These are phyloP conservation scores for Mucor irregularis DNA, from an alignment of 371 early-diverging fungal genomes.

Conservation along the genomic window DNA sequence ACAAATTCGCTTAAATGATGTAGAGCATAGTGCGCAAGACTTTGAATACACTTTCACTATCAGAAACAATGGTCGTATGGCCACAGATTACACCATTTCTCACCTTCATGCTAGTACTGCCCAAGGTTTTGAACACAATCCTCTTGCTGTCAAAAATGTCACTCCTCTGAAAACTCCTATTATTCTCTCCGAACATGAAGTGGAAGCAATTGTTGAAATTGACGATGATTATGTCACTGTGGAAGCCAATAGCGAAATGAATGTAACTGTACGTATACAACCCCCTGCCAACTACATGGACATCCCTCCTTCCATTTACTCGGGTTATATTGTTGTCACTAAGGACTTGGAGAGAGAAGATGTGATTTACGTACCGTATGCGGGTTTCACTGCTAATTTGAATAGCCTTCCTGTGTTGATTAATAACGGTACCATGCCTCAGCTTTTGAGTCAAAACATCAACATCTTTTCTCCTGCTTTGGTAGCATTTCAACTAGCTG, in stretches of 20 bases:
- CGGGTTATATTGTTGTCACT: slow-evolving; percentile 33
- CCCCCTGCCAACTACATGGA: slow-evolving; percentile 20
- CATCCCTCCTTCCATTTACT: slow-evolving; percentile 38
- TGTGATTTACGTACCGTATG: slow-evolving; percentile 39
- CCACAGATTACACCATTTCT: slow-evolving; percentile 51
- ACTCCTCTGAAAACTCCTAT: slow-evolving; percentile 32
- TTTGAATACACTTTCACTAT: slow-evolving; percentile 52
- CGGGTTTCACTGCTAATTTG: slow-evolving; percentile 37
- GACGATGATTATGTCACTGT: slow-evolving; percentile 14
- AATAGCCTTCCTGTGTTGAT: slow-evolving; percentile 31
- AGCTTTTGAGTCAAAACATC: slow-evolving; percentile 6
- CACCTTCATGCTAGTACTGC: slow-evolving; percentile 49
- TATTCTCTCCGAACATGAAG: slow-evolving; percentile 6
- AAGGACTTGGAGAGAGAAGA: slow-evolving; percentile 10
- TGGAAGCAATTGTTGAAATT: slow-evolving; percentile 31
- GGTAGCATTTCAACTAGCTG: slow-evolving; percentile 27
- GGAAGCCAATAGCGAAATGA: slow-evolving; percentile 22
- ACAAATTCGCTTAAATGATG: slow-evolving; percentile 65
- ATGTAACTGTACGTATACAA: slow-evolving; percentile 28
- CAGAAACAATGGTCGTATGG: slow-evolving; percentile 56
- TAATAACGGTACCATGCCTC: slow-evolving; percentile 36
- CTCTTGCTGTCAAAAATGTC: neutral
- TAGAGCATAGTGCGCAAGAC: slow-evolving; percentile 42
- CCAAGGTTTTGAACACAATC: slow-evolving; percentile 34
- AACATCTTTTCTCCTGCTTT: slow-evolving; percentile 17